Conservation (phyloP, 2,329 filamentous ascomycete genomes). For the Cadophora sp. region DNA sequence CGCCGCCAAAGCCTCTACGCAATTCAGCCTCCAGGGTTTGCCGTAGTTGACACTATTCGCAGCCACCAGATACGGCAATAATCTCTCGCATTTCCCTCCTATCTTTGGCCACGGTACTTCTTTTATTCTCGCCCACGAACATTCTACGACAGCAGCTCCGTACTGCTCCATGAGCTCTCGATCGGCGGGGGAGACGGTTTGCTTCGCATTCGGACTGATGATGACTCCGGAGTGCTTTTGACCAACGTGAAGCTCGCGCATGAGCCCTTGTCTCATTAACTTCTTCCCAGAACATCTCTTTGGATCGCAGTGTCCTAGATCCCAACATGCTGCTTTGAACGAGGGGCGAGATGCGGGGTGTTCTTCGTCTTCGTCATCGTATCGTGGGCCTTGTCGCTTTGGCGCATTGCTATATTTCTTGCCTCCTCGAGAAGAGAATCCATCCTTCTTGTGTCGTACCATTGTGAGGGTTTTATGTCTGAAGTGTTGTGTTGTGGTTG, state of each 20-base stretch:
- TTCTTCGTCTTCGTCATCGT: constrained; percentile 50
- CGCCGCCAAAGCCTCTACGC: constrained; percentile 91
- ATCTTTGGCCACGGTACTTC: constrained; percentile 93
- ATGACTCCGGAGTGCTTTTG: constrained; percentile 93
- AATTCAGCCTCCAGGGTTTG: constrained; percentile 93
- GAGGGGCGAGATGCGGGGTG: constrained; percentile 52
- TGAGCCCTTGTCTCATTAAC: constrained; percentile 88
- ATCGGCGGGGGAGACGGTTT: constrained; percentile 83
- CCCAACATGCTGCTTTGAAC: constrained; percentile 98
- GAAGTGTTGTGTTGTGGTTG: constrained; percentile 6
- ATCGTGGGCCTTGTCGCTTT: constrained; percentile 59
- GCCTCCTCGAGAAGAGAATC: constrained; percentile 63
- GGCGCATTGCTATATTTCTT: constrained; percentile 71
- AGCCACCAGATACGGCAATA: constrained; percentile 93
- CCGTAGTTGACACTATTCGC: constrained; percentile 98
- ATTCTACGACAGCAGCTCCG: constrained; percentile 95
- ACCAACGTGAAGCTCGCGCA: constrained; percentile 90
- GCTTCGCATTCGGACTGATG: constrained; percentile 93
- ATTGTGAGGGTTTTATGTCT: constrained; percentile 54
- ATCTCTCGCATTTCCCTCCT: constrained; percentile 88
- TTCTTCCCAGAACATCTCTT: constrained; percentile 97
- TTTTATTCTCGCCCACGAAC: constrained; percentile 90
- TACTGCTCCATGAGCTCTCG: constrained; percentile 81
- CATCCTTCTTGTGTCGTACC: constrained; percentile 97
- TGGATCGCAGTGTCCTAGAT: constrained; percentile 95